These are phyloP conservation scores for Chlorociboria aeruginascens DNA, from an alignment of 495 filamentous ascomycete genomes.

Conservation along the genomic window DNA sequence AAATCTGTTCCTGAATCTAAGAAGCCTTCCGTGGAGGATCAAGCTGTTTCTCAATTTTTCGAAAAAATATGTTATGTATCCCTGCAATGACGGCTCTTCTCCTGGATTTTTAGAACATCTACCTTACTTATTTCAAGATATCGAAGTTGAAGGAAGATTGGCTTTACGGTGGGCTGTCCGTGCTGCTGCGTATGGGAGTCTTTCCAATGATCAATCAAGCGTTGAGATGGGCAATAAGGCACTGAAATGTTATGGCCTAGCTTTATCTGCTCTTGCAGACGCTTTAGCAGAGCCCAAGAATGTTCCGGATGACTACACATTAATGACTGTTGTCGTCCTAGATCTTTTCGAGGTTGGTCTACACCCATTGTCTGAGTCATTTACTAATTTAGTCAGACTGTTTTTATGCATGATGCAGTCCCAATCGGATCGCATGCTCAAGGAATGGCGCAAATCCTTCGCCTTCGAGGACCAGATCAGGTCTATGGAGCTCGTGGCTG, in stretches of 20 bases:
- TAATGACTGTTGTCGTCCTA: conserved; percentile 27
- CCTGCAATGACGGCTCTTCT: conserved; percentile 22
- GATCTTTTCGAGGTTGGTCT: conserved; percentile 24
- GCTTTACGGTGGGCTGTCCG: conserved; percentile 25
- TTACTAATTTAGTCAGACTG: conserved; percentile 10
- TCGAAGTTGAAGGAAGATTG: conserved; percentile 21
- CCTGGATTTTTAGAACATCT: conserved; percentile 26
- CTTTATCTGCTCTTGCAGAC: conserved; percentile 20
- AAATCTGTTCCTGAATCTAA: conserved; percentile 1
- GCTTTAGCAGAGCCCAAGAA: conserved; percentile 13
- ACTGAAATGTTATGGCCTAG: conserved; percentile 23
- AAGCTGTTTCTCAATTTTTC: conserved; percentile 20
- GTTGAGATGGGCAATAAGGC: conserved; percentile 14
- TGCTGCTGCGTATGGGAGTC: conserved; percentile 22
- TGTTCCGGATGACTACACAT: conserved; percentile 23
- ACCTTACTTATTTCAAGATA: conserved; percentile 23
- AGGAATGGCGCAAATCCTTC: conserved; percentile 28
- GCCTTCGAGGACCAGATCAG: conserved; percentile 19
- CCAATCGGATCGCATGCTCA: conserved; percentile 21
- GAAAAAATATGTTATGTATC: conserved; percentile 26
- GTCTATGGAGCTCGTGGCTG: not conserved
- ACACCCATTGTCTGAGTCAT: not conserved
- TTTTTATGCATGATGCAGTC: conserved; percentile 12
- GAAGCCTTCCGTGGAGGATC: conserved; percentile 17
- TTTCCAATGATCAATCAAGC: conserved; percentile 16